phyloP scores from a whole-genome alignment of 768 basidiomycete species.

The Suillus paluster region DNA sequence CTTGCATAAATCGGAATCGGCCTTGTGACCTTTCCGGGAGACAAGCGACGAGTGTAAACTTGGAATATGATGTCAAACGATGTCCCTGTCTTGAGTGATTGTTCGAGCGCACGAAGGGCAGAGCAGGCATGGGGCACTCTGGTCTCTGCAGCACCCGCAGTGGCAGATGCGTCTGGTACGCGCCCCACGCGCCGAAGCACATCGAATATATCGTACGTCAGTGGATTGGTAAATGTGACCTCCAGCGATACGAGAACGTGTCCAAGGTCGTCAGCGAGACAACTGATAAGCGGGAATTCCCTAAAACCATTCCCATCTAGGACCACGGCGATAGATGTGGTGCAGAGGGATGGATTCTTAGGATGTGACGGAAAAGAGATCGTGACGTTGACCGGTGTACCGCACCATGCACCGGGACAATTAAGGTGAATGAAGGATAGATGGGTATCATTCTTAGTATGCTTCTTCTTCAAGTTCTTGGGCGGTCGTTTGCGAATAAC shows the following conservation, averaged over 20 bases:
- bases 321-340: neutral
- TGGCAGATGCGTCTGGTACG: neutral
- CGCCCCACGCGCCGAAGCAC: neutral
- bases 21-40: neutral
- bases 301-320: neutral
- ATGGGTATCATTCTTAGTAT: too few species aligned
- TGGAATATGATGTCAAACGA: conserved; percentile 12
- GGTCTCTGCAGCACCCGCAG: neutral
- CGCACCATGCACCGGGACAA: neutral
- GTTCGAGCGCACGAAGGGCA: conserved; percentile 6
- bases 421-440: neutral
- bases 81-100: conserved; percentile 10
- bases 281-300: neutral
- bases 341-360: neutral
- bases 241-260: neutral
- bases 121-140: neutral
- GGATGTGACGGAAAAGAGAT: neutral
- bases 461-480: too few species aligned
- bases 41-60: neutral
- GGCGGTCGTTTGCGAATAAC: neutral
- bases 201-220: neutral
- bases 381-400: neutral
- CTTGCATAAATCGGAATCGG: conserved; percentile 7
- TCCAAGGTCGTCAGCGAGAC: neutral
- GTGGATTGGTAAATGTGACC: neutral